Base-by-base conservation (phyloP, 1,284 basidiomycete species). In the Schizophyllum amplum region DNA sequence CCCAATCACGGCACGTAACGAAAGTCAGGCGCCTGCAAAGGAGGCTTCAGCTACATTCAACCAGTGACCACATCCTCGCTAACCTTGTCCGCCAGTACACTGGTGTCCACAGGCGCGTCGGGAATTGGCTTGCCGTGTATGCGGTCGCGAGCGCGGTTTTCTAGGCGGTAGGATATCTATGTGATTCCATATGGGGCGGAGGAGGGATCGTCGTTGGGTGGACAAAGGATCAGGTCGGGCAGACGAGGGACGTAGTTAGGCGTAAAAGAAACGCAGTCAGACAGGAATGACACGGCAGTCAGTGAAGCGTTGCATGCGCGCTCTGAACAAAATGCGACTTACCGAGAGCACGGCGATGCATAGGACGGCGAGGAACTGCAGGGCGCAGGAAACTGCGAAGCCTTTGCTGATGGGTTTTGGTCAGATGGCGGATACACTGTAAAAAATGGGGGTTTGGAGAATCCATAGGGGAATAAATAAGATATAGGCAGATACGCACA, bases 21-120 rank as follows among this genome's bases (percentile, higher is more conserved):
- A 69, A 80, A 81, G 49, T 72, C 67, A 4, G 75, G 75, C 13
- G 78, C 75, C 79, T 80, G 55, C 46, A 52, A 42, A 54, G 22
- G 23, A 20, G 11, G 33, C 15, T 42, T 21, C 59, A 27, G 55
- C 9, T 48, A 7, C 23, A 46, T 9, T 4, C 51, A 5, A 54
- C 23, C 24, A 17, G 5, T 4, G 15, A 21, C 23, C 21, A 13
- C 20, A 57, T 21, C 1, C 46, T 24, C 3, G 65, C 75, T 49
- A 55, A 85, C 85, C 72, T 82, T 76, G 64, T 90, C 86, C 4
- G 86, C 87, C 15, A 87, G 67, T 61, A 84, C 79, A 20, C 77
- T 74, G 1, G 84, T 88, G 62, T 90, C 82, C 15, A 90, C 83
- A 7, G 71, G 75, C 2, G 73, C 74, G 57, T 80, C 69, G 0